Conservation (phyloP, 2,329 filamentous ascomycete genomes). For the Fusarium heterosporum region DNA sequence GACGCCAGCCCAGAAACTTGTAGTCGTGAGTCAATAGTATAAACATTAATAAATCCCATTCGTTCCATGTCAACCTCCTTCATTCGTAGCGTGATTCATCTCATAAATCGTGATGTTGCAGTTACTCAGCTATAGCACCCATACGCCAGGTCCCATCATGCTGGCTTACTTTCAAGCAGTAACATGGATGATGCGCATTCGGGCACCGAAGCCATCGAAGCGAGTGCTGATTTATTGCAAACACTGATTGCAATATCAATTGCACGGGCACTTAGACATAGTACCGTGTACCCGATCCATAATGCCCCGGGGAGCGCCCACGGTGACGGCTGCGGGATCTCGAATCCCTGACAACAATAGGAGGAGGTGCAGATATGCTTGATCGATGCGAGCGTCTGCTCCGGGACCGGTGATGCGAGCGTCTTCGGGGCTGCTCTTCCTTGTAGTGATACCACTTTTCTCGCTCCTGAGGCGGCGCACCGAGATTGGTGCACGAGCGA, state of each 20-base stretch:
- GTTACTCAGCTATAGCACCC: neutral
- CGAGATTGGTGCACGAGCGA: slow-evolving; percentile 58
- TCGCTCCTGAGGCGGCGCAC: slow-evolving; percentile 51
- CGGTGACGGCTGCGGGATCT: slow-evolving; percentile 37
- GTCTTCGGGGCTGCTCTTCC: slow-evolving; percentile 37
- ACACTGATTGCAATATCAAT: neutral
- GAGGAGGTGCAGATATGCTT: slow-evolving; percentile 43
- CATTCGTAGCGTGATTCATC: slow-evolving; percentile 4
- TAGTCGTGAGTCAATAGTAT: neutral
- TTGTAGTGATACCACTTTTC: slow-evolving; percentile 52
- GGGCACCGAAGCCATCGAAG: neutral
- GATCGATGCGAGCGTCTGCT: slow-evolving; percentile 41
- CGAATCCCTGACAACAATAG: slow-evolving; percentile 38
- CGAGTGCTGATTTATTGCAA: neutral
- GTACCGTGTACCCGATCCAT: slow-evolving; percentile 34
- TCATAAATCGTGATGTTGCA: slow-evolving; percentile 28
- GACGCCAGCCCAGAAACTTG: neutral
- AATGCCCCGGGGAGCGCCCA: slow-evolving; percentile 29
- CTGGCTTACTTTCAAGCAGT: neutral
- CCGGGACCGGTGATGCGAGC: slow-evolving; percentile 39
- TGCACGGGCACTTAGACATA: slow-evolving; percentile 19
- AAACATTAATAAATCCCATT: neutral
- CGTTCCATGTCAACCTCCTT: neutral
- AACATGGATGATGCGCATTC: neutral
- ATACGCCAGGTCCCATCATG: neutral